Evolutionary conservation across 495 filamentous ascomycete genomes (phyloP).

Genomic region (Xylaria castorea): DNA sequence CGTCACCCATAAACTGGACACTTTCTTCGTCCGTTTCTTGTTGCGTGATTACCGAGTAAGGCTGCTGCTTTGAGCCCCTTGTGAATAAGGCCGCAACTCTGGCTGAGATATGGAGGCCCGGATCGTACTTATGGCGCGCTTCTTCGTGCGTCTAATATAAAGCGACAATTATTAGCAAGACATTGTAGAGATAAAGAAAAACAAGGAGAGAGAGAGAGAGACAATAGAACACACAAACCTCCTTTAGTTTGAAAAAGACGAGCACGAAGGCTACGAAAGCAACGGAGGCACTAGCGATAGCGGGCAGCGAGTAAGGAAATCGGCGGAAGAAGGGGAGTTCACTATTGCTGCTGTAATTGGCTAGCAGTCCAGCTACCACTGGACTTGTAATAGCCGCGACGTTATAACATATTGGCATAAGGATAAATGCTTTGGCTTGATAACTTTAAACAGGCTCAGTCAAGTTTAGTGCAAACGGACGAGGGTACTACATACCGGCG

Average conservation of each 20-base stretch:
- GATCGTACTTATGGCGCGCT: constrained; percentile 29
- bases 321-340: constrained; percentile 64
- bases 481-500: constrained; percentile 71
- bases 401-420: constrained; percentile 68
- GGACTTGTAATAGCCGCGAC: constrained; percentile 68
- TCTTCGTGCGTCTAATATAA: constrained; percentile 39
- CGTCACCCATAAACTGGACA: constrained; percentile 9
- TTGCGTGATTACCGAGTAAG: constrained; percentile 10
- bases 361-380: constrained; percentile 66
- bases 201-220: background rate
- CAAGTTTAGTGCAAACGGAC: constrained; percentile 51
- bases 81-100: constrained; percentile 14
- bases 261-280: constrained; percentile 52
- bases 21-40: constrained; percentile 15
- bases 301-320: constrained; percentile 69
- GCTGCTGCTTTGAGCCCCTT: constrained; percentile 6
- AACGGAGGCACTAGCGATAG: constrained; percentile 65
- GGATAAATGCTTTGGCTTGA: constrained; percentile 61
- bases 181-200: background rate
- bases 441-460: constrained; percentile 9
- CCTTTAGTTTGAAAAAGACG: constrained; percentile 65
- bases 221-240: constrained; percentile 45
- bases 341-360: constrained; percentile 64
- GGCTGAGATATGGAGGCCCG: constrained; percentile 17
- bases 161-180: constrained; percentile 38